Percentiles rank a stretch among this genome's conserved stretches.
Evolutionary conservation across 2,329 filamentous ascomycete genomes (phyloP).

Genomic region (Elsinoe batatas): DNA sequence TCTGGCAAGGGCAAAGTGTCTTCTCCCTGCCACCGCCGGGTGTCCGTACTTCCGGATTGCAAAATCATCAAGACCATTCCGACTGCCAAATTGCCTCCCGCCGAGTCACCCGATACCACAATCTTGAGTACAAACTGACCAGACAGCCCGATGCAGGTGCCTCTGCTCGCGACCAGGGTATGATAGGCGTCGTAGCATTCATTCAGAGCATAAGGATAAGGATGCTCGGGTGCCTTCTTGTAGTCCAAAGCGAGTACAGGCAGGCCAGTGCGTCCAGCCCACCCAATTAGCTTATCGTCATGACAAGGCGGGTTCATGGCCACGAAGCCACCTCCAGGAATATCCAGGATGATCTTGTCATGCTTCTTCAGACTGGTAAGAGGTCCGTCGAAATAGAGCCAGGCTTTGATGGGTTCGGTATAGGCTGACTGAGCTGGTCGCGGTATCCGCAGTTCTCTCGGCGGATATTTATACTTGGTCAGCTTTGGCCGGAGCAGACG

Average conservation of each 20-base stretch:
- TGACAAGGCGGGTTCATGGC: constrained; percentile 93
- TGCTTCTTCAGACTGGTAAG: constrained; percentile 66
- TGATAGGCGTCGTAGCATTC: constrained; percentile 83
- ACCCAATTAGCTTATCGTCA: constrained; percentile 86
- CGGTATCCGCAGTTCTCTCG: constrained; percentile 73
- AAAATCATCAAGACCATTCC: constrained; percentile 82
- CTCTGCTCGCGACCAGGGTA: constrained; percentile 60
- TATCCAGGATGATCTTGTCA: constrained; percentile 71
- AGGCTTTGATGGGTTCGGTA: constrained; percentile 69
- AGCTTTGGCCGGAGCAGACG: constrained; percentile 66
- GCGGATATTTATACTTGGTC: constrained; percentile 58
- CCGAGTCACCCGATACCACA: constrained; percentile 69
- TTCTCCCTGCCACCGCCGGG: constrained; percentile 47
- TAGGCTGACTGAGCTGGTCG: constrained; percentile 72
- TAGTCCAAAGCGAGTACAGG: constrained; percentile 89
- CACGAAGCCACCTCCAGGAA: constrained; percentile 90
- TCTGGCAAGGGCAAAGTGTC: constrained; percentile 61
- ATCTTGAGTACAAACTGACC: constrained; percentile 57
- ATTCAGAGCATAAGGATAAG: constrained; percentile 76
- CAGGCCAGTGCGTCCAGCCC: constrained; percentile 81
- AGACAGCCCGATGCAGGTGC: constrained; percentile 64
- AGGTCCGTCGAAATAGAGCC: constrained; percentile 91
- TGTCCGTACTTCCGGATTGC: constrained; percentile 43
- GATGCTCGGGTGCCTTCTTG: constrained; percentile 72
- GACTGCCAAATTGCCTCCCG: constrained; percentile 70